A percentile compares a stretch with the other conserved stretches of the same genome.
These are phyloP conservation scores for Elongisporangium anandrum DNA, from an alignment of 352 stramenopile genomes.

Conservation along the genomic window DNA sequence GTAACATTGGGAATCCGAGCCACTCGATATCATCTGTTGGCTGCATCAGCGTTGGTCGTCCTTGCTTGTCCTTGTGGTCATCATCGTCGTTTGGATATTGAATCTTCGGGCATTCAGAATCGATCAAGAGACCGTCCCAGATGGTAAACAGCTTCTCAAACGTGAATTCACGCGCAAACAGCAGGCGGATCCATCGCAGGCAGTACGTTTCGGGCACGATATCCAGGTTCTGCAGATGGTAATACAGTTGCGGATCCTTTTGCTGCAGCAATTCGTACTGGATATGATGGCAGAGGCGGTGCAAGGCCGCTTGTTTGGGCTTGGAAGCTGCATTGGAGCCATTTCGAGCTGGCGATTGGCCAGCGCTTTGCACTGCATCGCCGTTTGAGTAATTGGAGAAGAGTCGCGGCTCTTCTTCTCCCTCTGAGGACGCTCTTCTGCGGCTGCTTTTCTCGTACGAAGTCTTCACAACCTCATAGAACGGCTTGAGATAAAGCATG, in stretches of 20 bases:
- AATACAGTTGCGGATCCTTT: slow-evolving; percentile 78
- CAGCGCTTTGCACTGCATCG: neutral
- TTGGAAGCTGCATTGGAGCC: neutral
- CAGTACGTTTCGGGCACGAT: slow-evolving; percentile 82
- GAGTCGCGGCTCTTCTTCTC: slow-evolving; percentile 16
- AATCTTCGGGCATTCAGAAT: slow-evolving; percentile 23
- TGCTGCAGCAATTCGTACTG: slow-evolving; percentile 77
- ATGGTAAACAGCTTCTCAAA: slow-evolving; percentile 56
- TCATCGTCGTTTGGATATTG: slow-evolving; percentile 29
- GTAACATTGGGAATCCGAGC: slow-evolving; percentile 63
- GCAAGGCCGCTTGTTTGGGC: slow-evolving; percentile 36
- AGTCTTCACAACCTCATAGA: slow-evolving; percentile 68
- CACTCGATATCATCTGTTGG: slow-evolving; percentile 17
- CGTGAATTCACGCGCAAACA: slow-evolving; percentile 74
- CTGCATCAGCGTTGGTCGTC: slow-evolving; percentile 5
- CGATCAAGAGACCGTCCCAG: slow-evolving; percentile 70
- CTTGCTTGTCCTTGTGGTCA: slow-evolving; percentile 18
- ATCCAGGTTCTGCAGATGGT: slow-evolving; percentile 75
- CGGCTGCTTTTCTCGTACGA: slow-evolving; percentile 10
- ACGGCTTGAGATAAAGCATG: slow-evolving; percentile 76
- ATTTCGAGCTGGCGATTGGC: slow-evolving; percentile 4
- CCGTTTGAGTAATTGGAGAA: slow-evolving; percentile 18
- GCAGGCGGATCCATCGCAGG: slow-evolving; percentile 69
- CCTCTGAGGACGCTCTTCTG: slow-evolving; percentile 4
- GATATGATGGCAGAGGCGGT: slow-evolving; percentile 61